Evolutionary conservation across 129 eudicot species (phyloP).

Genomic region (Saposhnikovia divaricata): DNA sequence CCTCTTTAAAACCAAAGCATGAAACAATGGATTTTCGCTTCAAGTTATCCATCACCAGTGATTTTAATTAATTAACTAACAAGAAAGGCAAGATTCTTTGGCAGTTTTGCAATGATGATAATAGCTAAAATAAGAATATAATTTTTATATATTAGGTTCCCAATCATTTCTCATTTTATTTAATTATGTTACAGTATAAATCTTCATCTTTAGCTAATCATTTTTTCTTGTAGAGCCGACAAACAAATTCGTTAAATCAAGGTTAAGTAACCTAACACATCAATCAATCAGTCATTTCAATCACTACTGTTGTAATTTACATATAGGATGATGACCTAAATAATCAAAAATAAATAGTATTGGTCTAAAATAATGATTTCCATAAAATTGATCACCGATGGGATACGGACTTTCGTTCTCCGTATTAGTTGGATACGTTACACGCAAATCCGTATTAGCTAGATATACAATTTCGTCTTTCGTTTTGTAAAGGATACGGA

Average conservation of each 20-base stretch:
- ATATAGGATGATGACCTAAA: too few species aligned
- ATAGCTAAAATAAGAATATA: neutral
- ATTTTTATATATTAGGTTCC: neutral
- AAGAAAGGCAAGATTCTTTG: neutral
- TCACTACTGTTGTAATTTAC: neutral
- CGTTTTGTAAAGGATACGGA: too few species aligned
- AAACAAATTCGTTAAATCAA: neutral
- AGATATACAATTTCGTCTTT: too few species aligned
- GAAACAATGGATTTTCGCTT: neutral
- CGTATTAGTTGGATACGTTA: too few species aligned
- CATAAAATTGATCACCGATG: too few species aligned
- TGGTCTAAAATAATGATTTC: too few species aligned
- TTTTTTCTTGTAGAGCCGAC: neutral
- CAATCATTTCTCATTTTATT: neutral
- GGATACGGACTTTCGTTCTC: too few species aligned
- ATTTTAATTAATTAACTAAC: neutral
- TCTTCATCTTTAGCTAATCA: neutral
- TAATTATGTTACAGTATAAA: neutral
- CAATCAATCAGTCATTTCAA: neutral
- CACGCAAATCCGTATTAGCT: too few species aligned
- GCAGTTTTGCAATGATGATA: neutral
- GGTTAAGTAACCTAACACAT: conserved; percentile 5
- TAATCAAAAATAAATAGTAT: too few species aligned
- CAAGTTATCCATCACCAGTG: neutral
- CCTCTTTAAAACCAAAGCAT: neutral